phyloP scores from a whole-genome alignment of 2,329 filamentous ascomycete species.

The Chrysoporthe puriensis region DNA sequence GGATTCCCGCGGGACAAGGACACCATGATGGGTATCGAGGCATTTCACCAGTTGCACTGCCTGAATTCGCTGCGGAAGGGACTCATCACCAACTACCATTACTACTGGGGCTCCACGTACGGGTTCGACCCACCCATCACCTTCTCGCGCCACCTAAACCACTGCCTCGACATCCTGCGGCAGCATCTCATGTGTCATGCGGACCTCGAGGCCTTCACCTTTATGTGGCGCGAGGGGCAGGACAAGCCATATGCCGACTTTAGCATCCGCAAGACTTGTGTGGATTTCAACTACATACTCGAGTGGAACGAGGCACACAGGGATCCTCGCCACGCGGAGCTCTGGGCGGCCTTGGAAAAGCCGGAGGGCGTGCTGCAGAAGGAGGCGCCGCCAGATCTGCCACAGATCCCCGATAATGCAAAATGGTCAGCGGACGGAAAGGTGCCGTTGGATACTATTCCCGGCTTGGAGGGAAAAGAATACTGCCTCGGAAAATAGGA shows the following conservation, averaged over 20 bases:
- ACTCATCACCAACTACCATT: conserved; percentile 15
- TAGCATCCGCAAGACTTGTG: conserved; percentile 18
- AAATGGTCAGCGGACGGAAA: conserved; percentile 4
- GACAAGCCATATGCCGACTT: conserved; percentile 21
- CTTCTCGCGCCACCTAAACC: conserved; percentile 16
- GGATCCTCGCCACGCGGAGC: conserved; percentile 2
- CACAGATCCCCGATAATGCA: not conserved
- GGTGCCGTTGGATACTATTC: not conserved
- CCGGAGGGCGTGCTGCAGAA: conserved; percentile 3
- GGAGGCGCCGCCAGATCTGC: conserved; percentile 1
- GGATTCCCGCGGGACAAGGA: conserved; percentile 1
- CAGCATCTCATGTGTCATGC: conserved; percentile 20
- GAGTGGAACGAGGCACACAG: conserved; percentile 15
- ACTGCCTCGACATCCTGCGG: conserved; percentile 19
- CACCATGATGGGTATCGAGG: conserved; percentile 19
- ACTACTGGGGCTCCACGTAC: conserved; percentile 13
- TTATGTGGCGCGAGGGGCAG: conserved; percentile 17
- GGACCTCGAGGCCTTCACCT: conserved; percentile 16
- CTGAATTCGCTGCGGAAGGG: conserved; percentile 20
- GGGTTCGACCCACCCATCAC: conserved; percentile 14
- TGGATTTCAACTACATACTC: conserved; percentile 15
- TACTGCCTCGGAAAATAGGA: not conserved
- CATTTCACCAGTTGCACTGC: conserved; percentile 24
- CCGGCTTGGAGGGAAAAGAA: conserved; percentile 9
- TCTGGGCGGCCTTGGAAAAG: not conserved